Conservation (phyloP, 2,329 filamentous ascomycete species). For the Penicillium palitans region DNA sequence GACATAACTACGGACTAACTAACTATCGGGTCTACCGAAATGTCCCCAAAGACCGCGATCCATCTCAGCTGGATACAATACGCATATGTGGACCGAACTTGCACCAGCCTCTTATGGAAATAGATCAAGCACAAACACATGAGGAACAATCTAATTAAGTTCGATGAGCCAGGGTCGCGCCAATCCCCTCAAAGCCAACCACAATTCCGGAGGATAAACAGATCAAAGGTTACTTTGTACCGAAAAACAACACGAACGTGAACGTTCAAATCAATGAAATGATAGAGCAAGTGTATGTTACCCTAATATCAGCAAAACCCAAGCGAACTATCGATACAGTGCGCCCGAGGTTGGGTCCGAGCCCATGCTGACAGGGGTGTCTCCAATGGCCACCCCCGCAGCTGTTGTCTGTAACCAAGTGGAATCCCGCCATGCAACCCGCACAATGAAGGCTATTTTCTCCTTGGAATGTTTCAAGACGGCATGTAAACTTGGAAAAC, state of each 20-base stretch:
- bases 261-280: neutral
- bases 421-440: neutral
- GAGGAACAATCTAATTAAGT: constrained; percentile 18
- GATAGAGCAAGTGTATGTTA: neutral
- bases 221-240: neutral
- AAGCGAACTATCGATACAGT: constrained; percentile 5
- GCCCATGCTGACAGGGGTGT: constrained; percentile 19
- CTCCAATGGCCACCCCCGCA: constrained; percentile 16
- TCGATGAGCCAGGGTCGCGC: constrained; percentile 1
- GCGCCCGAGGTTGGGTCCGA: constrained; percentile 17
- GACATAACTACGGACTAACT: no score
- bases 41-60: neutral
- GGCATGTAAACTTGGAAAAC: neutral
- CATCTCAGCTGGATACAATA: constrained; percentile 6
- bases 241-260: neutral
- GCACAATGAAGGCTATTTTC: neutral
- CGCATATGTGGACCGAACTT: constrained; percentile 1
- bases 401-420: constrained; percentile 15
- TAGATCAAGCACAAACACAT: neutral
- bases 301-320: neutral
- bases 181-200: constrained; percentile 1
- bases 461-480: constrained; percentile 1
- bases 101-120: neutral
- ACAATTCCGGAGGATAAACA: neutral
- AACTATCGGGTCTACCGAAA: neutral